phyloP scores from a whole-genome alignment of 768 basidiomycete genomes.

The Boletus subcaerulescens region DNA sequence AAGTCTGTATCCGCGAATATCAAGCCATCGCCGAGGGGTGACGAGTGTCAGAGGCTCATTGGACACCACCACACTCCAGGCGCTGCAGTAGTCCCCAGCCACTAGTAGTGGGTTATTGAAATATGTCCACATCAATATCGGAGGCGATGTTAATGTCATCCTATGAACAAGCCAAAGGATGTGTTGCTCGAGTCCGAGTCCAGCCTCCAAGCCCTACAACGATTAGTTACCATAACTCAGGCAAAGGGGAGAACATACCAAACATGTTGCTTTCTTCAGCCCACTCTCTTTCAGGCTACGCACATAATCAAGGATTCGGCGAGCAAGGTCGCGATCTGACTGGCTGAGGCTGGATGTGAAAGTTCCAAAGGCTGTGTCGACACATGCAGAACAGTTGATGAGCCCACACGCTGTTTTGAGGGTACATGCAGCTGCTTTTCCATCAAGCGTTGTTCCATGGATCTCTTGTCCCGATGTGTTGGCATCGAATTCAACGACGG shows the following conservation, averaged over 20 bases:
- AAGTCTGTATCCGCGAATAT: conserved; percentile 61
- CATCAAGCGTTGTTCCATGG: conserved; percentile 46
- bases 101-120: conserved; percentile 56
- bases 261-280: conserved; percentile 26
- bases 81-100: conserved; percentile 45
- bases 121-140: conserved; percentile 68
- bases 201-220: conserved; percentile 13
- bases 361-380: conserved; percentile 18
- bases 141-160: conserved; percentile 47
- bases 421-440: conserved; percentile 49
- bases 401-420: conserved; percentile 22
- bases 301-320: conserved; percentile 14
- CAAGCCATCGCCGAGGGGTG: conserved; percentile 75
- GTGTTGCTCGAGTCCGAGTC: conserved; percentile 12
- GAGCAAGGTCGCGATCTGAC: conserved; percentile 19
- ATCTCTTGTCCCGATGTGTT: conserved; percentile 13
- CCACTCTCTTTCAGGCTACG: conserved; percentile 23
- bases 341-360: conserved; percentile 21
- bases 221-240: conserved; percentile 3
- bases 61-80: conserved; percentile 59
- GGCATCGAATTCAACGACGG: conserved; percentile 9
- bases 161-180: conserved; percentile 36
- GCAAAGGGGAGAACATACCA: conserved; percentile 27
- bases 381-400: conserved; percentile 34
- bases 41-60: conserved; percentile 42